Evolutionary conservation across 345 rosid species (phyloP).

Genomic region (Atalantia buxifolia): DNA sequence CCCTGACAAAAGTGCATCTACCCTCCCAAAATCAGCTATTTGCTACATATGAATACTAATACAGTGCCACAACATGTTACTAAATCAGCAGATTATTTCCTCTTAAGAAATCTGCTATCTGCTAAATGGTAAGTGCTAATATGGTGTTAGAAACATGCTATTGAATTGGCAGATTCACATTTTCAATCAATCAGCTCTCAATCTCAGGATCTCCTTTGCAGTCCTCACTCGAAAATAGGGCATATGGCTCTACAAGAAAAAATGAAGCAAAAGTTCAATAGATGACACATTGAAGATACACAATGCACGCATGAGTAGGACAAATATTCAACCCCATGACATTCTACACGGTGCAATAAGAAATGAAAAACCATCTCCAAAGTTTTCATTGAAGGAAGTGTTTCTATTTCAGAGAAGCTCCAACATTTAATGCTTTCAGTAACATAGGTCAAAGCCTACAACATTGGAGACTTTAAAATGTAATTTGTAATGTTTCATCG

Average conservation of each 20-base stretch:
- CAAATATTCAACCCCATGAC: background rate
- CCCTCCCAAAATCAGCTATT: background rate
- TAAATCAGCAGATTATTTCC: background rate
- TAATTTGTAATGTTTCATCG: background rate
- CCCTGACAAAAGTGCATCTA: background rate
- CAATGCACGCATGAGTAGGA: background rate
- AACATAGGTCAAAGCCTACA: background rate
- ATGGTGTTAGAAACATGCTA: background rate
- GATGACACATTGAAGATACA: background rate
- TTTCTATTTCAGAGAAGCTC: background rate
- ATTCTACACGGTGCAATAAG: background rate
- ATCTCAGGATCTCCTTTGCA: constrained; percentile 78
- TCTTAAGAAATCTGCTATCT: background rate
- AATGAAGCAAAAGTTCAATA: background rate
- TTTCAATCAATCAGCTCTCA: constrained; percentile 75
- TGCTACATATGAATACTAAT: background rate
- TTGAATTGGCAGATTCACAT: background rate
- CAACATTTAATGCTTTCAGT: background rate
- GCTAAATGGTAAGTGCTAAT: background rate
- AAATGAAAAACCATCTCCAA: background rate
- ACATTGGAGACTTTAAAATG: background rate
- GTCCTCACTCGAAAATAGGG: constrained; percentile 89
- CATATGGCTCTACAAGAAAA: constrained; percentile 71
- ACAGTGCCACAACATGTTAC: no score
- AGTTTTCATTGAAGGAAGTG: background rate